Percentiles rank a stretch among this genome's conserved stretches.
Conservation (phyloP, 129 eudicot species). For the Lactuca sativa region DNA sequence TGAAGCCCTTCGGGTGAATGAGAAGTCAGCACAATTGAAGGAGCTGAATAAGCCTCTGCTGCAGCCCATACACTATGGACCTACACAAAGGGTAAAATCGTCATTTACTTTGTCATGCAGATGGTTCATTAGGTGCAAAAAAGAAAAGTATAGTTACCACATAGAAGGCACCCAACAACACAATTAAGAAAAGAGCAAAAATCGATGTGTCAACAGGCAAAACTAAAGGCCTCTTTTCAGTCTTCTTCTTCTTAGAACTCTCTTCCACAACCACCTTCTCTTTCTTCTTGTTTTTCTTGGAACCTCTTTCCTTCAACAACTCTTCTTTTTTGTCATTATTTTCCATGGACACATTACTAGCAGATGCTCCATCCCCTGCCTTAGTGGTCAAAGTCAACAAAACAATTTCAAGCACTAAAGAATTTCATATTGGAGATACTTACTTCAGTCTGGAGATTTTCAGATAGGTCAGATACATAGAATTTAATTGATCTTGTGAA, state of each 20-base stretch:
- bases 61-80: slow-evolving; percentile 99
- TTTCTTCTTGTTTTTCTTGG: slow-evolving; percentile 73
- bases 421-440: slow-evolving; percentile 13
- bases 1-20: slow-evolving; percentile 86
- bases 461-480: slow-evolving; percentile 47
- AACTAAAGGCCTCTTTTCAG: slow-evolving; percentile 71
- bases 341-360: slow-evolving; percentile 40
- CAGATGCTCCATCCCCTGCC: slow-evolving; percentile 70
- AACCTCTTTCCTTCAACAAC: slow-evolving; percentile 57
- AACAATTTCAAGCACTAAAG: neutral
- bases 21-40: slow-evolving; percentile 94
- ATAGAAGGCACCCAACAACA: slow-evolving; percentile 89
- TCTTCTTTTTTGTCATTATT: slow-evolving; percentile 70
- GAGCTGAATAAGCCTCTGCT: slow-evolving; percentile 99
- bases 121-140: no score
- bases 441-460: slow-evolving; percentile 46
- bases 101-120: no score
- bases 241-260: slow-evolving; percentile 46
- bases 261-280: slow-evolving; percentile 69
- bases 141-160: slow-evolving; percentile 52
- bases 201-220: slow-evolving; percentile 87
- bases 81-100: slow-evolving; percentile 29
- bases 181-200: slow-evolving; percentile 72
- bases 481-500: slow-evolving; percentile 85
- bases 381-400: slow-evolving; percentile 18